Conservation (phyloP, 2,329 filamentous ascomycete species). For the Trichoderma polysporum region DNA sequence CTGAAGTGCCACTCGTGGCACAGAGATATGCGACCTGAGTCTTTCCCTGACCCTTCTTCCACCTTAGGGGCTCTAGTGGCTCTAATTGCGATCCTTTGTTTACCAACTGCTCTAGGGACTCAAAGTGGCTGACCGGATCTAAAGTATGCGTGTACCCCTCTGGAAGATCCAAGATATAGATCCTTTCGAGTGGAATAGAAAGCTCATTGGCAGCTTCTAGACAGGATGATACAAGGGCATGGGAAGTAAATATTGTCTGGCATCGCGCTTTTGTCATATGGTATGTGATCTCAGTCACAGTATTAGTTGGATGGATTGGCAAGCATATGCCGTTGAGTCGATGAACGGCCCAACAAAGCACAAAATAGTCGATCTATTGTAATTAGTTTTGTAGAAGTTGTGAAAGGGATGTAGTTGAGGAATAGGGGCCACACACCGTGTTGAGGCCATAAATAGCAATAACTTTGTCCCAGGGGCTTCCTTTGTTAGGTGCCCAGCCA, state of each 20-base stretch:
- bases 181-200: neutral
- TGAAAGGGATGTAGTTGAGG: no score
- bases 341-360: conserved; percentile 18
- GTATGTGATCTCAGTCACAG: neutral
- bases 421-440: no score
- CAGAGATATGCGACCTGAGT: conserved; percentile 18
- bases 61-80: neutral
- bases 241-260: neutral
- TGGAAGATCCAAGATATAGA: neutral
- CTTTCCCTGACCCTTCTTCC: neutral
- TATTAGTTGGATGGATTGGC: neutral
- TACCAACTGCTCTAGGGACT: no score
- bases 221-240: no score
- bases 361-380: conserved; percentile 18
- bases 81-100: no score
- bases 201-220: neutral
- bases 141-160: no score
- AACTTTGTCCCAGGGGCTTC: no score
- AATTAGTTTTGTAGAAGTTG: no score
- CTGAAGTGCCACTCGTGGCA: conserved; percentile 22
- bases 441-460: no score
- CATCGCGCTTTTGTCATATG: neutral
- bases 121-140: no score
- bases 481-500: no score
- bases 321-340: conserved; percentile 8